Percentiles rank a stretch among this genome's conserved stretches.
phyloP scores from a whole-genome alignment of 2,329 filamentous ascomycete genomes.

The Cadophora sp. region DNA sequence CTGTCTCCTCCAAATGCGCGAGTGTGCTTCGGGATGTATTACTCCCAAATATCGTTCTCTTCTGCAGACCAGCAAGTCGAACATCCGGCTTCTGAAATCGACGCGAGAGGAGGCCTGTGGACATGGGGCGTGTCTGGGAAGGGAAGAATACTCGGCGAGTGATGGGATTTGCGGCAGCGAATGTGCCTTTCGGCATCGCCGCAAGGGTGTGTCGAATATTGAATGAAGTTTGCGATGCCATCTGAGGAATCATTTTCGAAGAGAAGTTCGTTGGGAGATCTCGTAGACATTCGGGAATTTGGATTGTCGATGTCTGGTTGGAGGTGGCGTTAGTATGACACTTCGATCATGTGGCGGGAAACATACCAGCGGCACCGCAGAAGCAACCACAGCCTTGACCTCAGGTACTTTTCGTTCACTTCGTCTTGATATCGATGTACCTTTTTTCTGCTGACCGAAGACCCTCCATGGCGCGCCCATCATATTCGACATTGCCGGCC shows the following conservation, averaged over 20 bases:
- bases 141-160: conserved; percentile 26
- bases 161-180: conserved; percentile 36
- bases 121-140: conserved; percentile 35
- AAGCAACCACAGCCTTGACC: conserved; percentile 4
- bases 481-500: conserved; percentile 50
- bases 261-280: conserved; percentile 30
- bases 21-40: conserved; percentile 65
- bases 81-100: conserved; percentile 28
- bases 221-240: conserved; percentile 26
- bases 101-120: conserved; percentile 31
- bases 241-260: conserved; percentile 28
- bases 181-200: conserved; percentile 33
- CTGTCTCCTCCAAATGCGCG: conserved; percentile 86
- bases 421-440: conserved; percentile 26
- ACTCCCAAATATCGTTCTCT: conserved; percentile 39
- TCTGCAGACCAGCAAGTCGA: conserved; percentile 30
- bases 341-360: neutral
- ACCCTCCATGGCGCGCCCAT: conserved; percentile 47
- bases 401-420: conserved; percentile 18
- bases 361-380: conserved; percentile 25
- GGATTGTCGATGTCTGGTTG: conserved; percentile 25
- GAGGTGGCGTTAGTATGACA: conserved; percentile 20
- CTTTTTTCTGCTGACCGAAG: conserved; percentile 36
- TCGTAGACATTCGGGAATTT: conserved; percentile 33
- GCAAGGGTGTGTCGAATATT: conserved; percentile 28